These are phyloP conservation scores for Gamarada debralockiae DNA, from an alignment of 495 filamentous ascomycete species.

Conservation along the genomic window DNA sequence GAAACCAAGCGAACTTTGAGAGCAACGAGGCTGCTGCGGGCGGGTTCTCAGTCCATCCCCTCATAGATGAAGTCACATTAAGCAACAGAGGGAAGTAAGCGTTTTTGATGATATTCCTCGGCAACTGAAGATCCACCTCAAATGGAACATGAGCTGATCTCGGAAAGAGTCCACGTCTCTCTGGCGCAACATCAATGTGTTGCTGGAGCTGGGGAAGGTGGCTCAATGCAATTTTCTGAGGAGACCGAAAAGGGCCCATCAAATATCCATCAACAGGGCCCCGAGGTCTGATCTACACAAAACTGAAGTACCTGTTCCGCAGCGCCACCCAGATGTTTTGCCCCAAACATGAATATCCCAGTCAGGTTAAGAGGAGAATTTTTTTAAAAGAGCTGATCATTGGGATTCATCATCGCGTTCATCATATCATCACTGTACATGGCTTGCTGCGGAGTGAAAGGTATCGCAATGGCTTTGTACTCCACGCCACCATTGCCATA, in stretches of 20 bases:
- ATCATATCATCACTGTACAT: not conserved
- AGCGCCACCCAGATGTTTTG: not conserved
- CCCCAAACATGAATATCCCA: not conserved
- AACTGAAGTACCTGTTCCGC: not conserved
- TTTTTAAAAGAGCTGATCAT: not conserved
- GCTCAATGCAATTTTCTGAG: not conserved
- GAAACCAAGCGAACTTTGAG: not conserved
- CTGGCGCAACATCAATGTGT: no score
- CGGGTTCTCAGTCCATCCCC: not conserved
- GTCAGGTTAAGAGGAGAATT: not conserved
- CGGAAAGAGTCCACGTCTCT: no score
- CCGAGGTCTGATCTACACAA: not conserved
- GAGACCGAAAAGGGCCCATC: not conserved
- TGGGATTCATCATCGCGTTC: not conserved
- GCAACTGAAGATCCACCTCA: not conserved
- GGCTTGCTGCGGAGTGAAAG: not conserved
- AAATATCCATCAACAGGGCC: not conserved
- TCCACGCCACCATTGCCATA: not conserved
- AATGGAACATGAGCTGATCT: not conserved
- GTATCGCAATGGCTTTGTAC: constrained; percentile 6
- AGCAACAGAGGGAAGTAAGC: not conserved
- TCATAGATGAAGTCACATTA: not conserved
- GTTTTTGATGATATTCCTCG: not conserved
- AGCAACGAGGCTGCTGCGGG: not conserved
- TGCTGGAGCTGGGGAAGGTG: not conserved